Base-by-base conservation (phyloP, 228 moss, liverwort and hornwort species). In the Sphagnum magellanicum region DNA sequence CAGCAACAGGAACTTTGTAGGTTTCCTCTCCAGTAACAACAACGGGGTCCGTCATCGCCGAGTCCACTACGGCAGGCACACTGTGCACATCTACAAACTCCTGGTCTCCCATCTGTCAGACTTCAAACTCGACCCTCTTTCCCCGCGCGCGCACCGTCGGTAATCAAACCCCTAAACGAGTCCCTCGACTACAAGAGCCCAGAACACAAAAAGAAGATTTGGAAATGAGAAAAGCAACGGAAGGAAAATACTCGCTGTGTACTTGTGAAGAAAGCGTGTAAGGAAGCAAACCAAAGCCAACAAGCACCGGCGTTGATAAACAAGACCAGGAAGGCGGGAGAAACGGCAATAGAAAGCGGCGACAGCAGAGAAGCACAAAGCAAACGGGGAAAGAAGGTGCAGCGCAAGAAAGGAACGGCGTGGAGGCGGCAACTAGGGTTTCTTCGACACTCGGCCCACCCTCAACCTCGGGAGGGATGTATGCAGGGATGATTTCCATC, bases 11-110 rank as follows among this genome's bases (percentile, higher is more conserved):
- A 50, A 78, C 77, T 70, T 81, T 79, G 61, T 14, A 6, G 15
- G 47, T 7, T 4, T 14, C 15, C 53, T 32, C 70, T 7, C 69
- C 67, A 67, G 81, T 86, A 16, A 59, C 50, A 15, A 50, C 71
- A 17, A 48, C 70, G 1, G 67, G 73, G 8, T 86, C 93, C 48
- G 72, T 80, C 93, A 91, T 91, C 13, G 76, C 65, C 67, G 86
- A 84, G 61, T 93, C 96, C 8, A 72, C 77, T 52, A 68, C 76
- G 6, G 78, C 73, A 52, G 78, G 52, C 7, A 61, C 50, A 14
- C 75, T 80, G 12, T 71, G 75, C 10, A 74, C 70, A 4, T 46
- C 74, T 4, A 70, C 60, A 32, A 73, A 67, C 50, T 82, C 79
- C n/a, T 76, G 77, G 61, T 86, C 86, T 48, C 77, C 86, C 86